Base-by-base conservation (phyloP, 352 stramenopile species). In the Phytopythium aichiense region DNA sequence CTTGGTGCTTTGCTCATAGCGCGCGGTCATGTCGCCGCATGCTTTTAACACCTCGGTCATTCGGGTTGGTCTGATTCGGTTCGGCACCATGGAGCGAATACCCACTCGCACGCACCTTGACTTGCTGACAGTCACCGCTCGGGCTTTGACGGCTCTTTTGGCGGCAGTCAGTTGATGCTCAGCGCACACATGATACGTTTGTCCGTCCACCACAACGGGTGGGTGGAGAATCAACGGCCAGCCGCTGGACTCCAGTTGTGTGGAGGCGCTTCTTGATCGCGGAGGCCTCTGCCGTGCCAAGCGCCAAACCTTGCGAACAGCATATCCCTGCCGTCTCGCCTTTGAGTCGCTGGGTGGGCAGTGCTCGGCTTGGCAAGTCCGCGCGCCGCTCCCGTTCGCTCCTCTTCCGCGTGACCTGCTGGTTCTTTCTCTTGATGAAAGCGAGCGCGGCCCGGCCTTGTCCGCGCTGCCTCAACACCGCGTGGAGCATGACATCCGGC, bases 321-420 rank as follows among this genome's bases (percentile, higher is more conserved):
- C 31, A 56, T 43, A 7, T 8, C 2, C 50, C 30, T 56, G 30
- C 7, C 8, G 30, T 43, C 1, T 9, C 18, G 30, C 50, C 30
- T 56, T 31, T 9, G 4, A 28, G 0, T 45, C 16, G 38, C 38
- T 45, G 38, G 6, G 6, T 53, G 3, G 6, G 4, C 15, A n/a
- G n/a, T n/a, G n/a, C n/a, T n/a, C 20, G 20, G 42, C 3, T 49
- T 3, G 43, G 22, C 43, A 50, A 50, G 23, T 56, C 50, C 43
- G 16, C 18, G 16, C 23, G 23, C 25, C 50, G 28, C 7, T 30
- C 25, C 30, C 20, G 7, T 7, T 7, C 50, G 9, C 7, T 43
- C 50, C 50, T 56, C 28, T 56, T 56, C 50, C 50, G 30, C 50
- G 30, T 16, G 30, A 43, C 50, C 50, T 56, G 50, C 50, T 56